Evolutionary conservation across 2,329 filamentous ascomycete species (phyloP).

Genomic region (Xylaria sp.): DNA sequence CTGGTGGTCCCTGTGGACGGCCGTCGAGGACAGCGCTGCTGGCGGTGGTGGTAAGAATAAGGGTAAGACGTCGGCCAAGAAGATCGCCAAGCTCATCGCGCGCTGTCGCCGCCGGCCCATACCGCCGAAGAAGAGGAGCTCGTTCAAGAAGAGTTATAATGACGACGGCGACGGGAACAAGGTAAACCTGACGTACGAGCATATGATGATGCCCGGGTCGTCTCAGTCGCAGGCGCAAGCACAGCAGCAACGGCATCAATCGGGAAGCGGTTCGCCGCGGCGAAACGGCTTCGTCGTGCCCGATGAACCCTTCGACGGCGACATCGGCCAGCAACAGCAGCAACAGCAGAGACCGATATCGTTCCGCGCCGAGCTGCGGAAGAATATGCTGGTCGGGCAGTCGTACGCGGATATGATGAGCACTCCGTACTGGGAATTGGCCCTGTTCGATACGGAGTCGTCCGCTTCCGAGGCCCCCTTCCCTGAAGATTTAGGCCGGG

Average conservation of each 20-base stretch:
- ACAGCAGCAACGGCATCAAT: background rate
- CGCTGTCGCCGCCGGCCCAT: constrained; percentile 29
- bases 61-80: background rate
- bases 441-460: constrained; percentile 10
- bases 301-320: background rate
- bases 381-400: constrained; percentile 13
- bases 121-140: constrained; percentile 15
- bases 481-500: too few species aligned
- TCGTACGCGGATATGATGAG: constrained; percentile 13
- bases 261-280: background rate
- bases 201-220: constrained; percentile 1
- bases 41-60: too few species aligned
- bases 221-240: too few species aligned
- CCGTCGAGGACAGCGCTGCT: constrained; percentile 16
- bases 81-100: constrained; percentile 16
- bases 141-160: constrained; percentile 5
- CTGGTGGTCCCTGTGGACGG: constrained; percentile 33
- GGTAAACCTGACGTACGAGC: background rate
- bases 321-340: too few species aligned
- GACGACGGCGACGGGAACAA: constrained; percentile 3
- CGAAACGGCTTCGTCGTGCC: background rate
- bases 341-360: background rate
- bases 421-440: constrained; percentile 12
- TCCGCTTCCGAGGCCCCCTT: too few species aligned
- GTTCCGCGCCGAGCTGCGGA: constrained; percentile 10